A percentile compares a stretch with the other conserved stretches of the same genome.
Conservation (phyloP, 2,329 filamentous ascomycete species). For the Nigrospora sphaerica region DNA sequence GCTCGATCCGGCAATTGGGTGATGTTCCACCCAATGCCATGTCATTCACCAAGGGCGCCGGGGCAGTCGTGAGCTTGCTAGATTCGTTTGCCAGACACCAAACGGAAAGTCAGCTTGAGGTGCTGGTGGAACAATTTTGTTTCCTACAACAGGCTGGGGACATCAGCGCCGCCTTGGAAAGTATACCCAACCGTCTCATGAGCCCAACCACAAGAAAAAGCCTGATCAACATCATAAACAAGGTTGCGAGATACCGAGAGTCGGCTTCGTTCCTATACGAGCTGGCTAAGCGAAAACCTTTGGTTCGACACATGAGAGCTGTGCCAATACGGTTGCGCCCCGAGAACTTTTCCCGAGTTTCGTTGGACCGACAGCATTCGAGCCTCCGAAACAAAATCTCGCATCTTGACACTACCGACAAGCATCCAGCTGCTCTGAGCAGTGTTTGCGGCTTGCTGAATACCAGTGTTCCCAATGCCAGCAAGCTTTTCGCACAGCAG, state of each 20-base stretch:
- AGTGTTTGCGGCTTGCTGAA: slow-evolving; percentile 2
- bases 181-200: slow-evolving; percentile 14
- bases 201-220: slow-evolving; percentile 5
- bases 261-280: slow-evolving; percentile 24
- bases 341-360: slow-evolving; percentile 13
- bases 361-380: not conserved
- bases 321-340: slow-evolving; percentile 19
- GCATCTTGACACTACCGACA: slow-evolving; percentile 6
- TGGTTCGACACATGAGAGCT: slow-evolving; percentile 20
- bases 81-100: slow-evolving; percentile 18
- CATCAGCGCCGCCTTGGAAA: slow-evolving; percentile 7
- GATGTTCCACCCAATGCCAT: not conserved
- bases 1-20: not conserved
- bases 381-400: slow-evolving; percentile 3
- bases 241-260: slow-evolving; percentile 29
- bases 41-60: slow-evolving; percentile 14
- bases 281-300: slow-evolving; percentile 18
- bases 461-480: not conserved
- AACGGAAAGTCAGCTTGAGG: slow-evolving; percentile 10
- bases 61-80: slow-evolving; percentile 13
- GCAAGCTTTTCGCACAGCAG: slow-evolving; percentile 5
- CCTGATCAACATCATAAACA: slow-evolving; percentile 23
- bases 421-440: not conserved
- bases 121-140: slow-evolving; percentile 21
- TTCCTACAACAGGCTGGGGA: slow-evolving; percentile 12